Base-by-base conservation (phyloP, 2,329 filamentous ascomycete species). In the Tolypocladium pustulatum region DNA sequence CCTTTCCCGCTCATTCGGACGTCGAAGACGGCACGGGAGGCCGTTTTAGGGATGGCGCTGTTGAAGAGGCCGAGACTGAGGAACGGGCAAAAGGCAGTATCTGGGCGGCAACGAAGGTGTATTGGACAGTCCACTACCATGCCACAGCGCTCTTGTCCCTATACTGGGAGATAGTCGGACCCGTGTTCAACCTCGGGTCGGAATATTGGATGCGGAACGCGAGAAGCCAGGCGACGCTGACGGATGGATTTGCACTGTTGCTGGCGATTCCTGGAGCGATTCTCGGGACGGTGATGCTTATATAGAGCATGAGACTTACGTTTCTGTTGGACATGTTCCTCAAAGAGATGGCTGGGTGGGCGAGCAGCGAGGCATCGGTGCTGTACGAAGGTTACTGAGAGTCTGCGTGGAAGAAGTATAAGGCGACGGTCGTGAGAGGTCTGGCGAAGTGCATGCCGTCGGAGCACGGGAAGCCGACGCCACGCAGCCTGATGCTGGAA, bases 181-280 rank as follows among this genome's bases (percentile, higher is more conserved):
- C 75, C 2, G 72, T 76, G 15, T 75, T 78, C 59, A 65, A 75
- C 63, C 61, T 63, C 9, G 62, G 67, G 2, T 77, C 75, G 34
- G 65, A 69, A 37, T 66, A 73, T 57, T 73, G 74, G 71, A 58
- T 62, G 57, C 61, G 66, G 41, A 63, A 66, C 32, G 61, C 60
- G 20, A 65, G 58, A 38, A 57, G 65, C 25, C 59, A 68, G 51
- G 57, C 61, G 37, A 68, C 64, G 2, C 61, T 66, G 60, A 54
- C 57, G 52, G 68, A 72, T 54, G 63, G 60, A 38, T 55, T 65
- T 17, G 60, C 65, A 30, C 58, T 71, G 27, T 58, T 65, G 37
- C 58, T 72, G 54, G 64, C 71, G 37, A 43, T 65, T 7, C 71
- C 71, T 12, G 63, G 63, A 40, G 61, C 63, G 25, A 59, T 72